A percentile compares a stretch with the other conserved stretches of the same genome.
Conservation (phyloP, 345 rosid species). For the Pugionium cornutum region DNA sequence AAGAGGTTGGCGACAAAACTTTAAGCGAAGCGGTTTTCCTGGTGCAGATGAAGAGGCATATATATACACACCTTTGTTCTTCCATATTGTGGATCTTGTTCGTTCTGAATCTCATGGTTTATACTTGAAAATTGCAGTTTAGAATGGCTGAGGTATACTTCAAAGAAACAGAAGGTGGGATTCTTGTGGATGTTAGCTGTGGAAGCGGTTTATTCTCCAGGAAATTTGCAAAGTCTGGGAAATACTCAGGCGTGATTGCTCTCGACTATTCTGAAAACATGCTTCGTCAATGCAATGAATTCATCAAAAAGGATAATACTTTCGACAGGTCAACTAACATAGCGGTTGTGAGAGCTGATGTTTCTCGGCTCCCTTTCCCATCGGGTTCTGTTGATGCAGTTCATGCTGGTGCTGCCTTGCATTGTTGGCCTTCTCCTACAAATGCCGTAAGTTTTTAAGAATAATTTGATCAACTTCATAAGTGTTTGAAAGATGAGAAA, state of each 20-base stretch:
- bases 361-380: slow-evolving; percentile 82
- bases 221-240: slow-evolving; percentile 73
- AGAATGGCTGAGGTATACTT: slow-evolving; percentile 92
- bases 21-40: slow-evolving; percentile 77
- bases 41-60: slow-evolving; percentile 90
- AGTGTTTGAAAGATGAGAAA: background rate
- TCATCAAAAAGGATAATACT: slow-evolving; percentile 63
- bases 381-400: slow-evolving; percentile 84
- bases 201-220: slow-evolving; percentile 95
- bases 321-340: slow-evolving; percentile 60
- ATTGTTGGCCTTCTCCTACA: slow-evolving; percentile 96
- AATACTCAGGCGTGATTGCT: slow-evolving; percentile 77
- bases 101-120: slow-evolving; percentile 2
- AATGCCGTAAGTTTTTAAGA: slow-evolving; percentile 60
- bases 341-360: slow-evolving; percentile 92
- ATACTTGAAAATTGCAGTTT: slow-evolving; percentile 56
- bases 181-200: slow-evolving; percentile 90
- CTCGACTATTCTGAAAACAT: slow-evolving; percentile 96
- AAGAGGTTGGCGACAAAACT: slow-evolving; percentile 94
- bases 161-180: slow-evolving; percentile 70
- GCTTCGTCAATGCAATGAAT: slow-evolving; percentile 89
- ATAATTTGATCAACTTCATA: background rate
- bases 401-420: slow-evolving; percentile 96
- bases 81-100: background rate
- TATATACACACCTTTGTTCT: background rate